Evolutionary conservation across 768 basidiomycete species (phyloP).

Genomic region (Naganishia friedmannii): DNA sequence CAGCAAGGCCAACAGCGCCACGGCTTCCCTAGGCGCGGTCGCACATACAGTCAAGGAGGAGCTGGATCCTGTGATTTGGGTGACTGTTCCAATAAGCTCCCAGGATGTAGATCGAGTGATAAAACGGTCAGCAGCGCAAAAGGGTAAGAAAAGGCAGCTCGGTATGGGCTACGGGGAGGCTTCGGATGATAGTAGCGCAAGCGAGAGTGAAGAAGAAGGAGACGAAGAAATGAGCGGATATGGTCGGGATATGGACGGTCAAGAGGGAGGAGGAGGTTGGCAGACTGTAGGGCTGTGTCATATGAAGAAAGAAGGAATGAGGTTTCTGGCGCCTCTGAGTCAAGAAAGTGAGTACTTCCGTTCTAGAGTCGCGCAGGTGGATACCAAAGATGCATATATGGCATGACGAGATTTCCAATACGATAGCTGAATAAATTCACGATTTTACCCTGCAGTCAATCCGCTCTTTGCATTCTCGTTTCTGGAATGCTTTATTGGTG

Average conservation of each 20-base stretch:
- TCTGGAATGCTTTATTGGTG: constrained; percentile 76
- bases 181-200: background rate
- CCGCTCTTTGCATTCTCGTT: constrained; percentile 87
- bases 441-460: constrained; percentile 62
- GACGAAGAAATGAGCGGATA: constrained; percentile 24
- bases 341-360: constrained; percentile 69
- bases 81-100: constrained; percentile 60
- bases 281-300: constrained; percentile 69
- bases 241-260: constrained; percentile 25
- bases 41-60: constrained; percentile 46
- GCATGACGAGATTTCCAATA: background rate
- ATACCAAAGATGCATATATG: background rate
- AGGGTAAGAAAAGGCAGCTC: constrained; percentile 1
- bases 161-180: background rate
- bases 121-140: constrained; percentile 31
- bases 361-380: background rate
- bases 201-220: background rate
- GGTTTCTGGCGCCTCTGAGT: constrained; percentile 74
- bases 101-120: constrained; percentile 35
- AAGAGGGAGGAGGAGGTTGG: constrained; percentile 32
- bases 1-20: background rate
- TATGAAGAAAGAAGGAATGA: constrained; percentile 69
- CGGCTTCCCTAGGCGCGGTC: constrained; percentile 32
- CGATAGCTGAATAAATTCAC: background rate
- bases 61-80: constrained; percentile 72